phyloP scores from a whole-genome alignment of 768 basidiomycete species.

The Leucogyrophana mollusca region DNA sequence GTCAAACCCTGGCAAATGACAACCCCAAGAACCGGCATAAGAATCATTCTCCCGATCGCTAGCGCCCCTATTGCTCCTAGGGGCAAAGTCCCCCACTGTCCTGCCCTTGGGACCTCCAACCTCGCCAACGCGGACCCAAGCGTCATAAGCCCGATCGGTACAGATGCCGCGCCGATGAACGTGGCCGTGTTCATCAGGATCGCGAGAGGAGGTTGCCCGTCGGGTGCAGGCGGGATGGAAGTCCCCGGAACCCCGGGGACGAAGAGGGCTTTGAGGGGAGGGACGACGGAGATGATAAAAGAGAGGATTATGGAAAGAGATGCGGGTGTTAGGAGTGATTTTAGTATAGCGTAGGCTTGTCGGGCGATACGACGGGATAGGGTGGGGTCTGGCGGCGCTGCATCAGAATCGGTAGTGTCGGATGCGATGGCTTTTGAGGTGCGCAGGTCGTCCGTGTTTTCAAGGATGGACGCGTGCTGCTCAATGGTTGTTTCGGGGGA shows the following conservation, averaged over 20 bases:
- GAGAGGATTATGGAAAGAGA: slow-evolving; percentile 54
- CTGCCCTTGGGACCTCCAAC: slow-evolving; percentile 45
- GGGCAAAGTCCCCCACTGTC: slow-evolving; percentile 44
- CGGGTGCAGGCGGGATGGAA: slow-evolving; percentile 52
- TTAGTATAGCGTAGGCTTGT: slow-evolving; percentile 22
- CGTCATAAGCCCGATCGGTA: slow-evolving; percentile 61
- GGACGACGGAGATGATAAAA: slow-evolving; percentile 56
- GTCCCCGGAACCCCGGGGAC: slow-evolving; percentile 40
- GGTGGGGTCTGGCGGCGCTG: neutral
- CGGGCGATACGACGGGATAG: slow-evolving; percentile 9
- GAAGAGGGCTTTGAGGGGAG: slow-evolving; percentile 61
- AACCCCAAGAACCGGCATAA: slow-evolving; percentile 63
- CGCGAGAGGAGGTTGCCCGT: slow-evolving; percentile 65
- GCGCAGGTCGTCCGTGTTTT: neutral
- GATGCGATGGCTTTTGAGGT: neutral
- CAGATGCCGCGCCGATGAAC: slow-evolving; percentile 62
- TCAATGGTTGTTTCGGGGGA: too few species aligned
- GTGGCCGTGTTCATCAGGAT: slow-evolving; percentile 54
- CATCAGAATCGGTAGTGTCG: neutral
- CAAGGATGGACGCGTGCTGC: too few species aligned
- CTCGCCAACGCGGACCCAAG: slow-evolving; percentile 64
- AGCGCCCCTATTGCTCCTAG: slow-evolving; percentile 53
- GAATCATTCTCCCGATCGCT: slow-evolving; percentile 52
- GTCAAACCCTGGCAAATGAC: slow-evolving; percentile 54
- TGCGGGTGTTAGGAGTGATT: slow-evolving; percentile 43